Percentiles rank a stretch among this genome's conserved stretches.
Evolutionary conservation across 257 asterid genomes (phyloP).

Genomic region (Lantana camara): DNA sequence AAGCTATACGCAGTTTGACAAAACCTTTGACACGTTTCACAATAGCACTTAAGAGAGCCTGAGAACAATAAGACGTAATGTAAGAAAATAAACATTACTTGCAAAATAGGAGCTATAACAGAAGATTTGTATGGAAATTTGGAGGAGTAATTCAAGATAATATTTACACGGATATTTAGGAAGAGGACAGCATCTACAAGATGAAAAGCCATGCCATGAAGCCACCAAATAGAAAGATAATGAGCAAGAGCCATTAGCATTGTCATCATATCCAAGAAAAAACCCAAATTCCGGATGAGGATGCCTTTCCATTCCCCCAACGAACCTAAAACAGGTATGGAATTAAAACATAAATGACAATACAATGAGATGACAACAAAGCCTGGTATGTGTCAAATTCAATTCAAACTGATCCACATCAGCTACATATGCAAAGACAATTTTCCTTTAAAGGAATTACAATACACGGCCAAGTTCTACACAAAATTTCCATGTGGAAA

Average conservation of each 20-base stretch:
- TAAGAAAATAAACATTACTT: constrained; percentile 22
- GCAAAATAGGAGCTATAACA: constrained; percentile 14
- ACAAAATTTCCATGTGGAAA: neutral
- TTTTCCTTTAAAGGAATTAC: too few relatives aligned
- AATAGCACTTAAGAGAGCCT: constrained; percentile 89
- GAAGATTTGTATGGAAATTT: constrained; percentile 11
- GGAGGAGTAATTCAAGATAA: constrained; percentile 26
- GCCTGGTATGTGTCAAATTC: neutral
- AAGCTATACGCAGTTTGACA: constrained; percentile 74
- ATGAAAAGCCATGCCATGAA: constrained; percentile 97
- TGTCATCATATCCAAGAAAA: constrained; percentile 92
- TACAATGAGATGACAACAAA: neutral
- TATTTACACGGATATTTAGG: constrained; percentile 85
- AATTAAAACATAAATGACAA: neutral
- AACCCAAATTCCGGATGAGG: constrained; percentile 77
- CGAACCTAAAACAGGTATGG: constrained; percentile 51
- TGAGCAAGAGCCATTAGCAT: constrained; percentile 88
- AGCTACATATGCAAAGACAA: too few relatives aligned
- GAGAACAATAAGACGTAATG: constrained; percentile 24
- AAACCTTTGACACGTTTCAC: constrained; percentile 77
- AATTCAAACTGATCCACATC: constrained; percentile 7
- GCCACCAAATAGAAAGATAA: constrained; percentile 95
- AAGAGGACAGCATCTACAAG: constrained; percentile 87
- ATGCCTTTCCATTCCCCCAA: constrained; percentile 89
- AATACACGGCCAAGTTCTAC: neutral